Evolutionary conservation across 2,329 filamentous ascomycete genomes (phyloP), one percentile per base, ranked within the genome.

Genomic region (Alternaria tenuissima): DNA sequence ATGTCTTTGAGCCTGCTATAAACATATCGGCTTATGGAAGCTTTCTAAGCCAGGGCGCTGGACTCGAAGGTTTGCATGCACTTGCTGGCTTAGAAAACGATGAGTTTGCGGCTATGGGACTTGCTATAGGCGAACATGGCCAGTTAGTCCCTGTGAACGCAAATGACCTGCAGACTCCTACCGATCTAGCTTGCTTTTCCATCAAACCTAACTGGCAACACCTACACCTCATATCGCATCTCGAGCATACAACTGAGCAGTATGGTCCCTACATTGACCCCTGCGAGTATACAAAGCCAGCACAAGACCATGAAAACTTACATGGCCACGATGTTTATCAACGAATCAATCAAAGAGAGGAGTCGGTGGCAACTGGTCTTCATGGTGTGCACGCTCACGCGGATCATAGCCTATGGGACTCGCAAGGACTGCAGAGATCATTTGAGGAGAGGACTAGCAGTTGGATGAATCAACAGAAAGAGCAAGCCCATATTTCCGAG

Each of bases 1-100:
- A 64, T 43, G 73, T 74, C 12, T 80, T 81, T 52, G 78, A 81
- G 22, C 70, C 76, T 0, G 58, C 67, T 12, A 73, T 76, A 43
- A 64, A 71, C 32, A 64, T 77, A 12, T 56, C 60, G 1, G 52
- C 59, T 3, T 76, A 74, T 61, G 66, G 70, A 11, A 52, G 54
- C 34, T 63, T 65, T 18, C 54, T 51, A 4, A 56, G 46, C 9
- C 60, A 51, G n/a, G 38, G 12, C 7, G 11, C 34, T 7, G 38
- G 38, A 16, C 7, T 36, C 0, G 41, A 52, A 14, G n/a, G 34
- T 11, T 28, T 57, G n/a, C 41, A 57, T 42, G 12, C 66, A 1
- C 61, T 75, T 8, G 55, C 62, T 2, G 65, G 63, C 1, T 57
- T 75, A 2, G 69, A 71, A 4, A 63, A 69, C 8, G 62, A 64